A percentile compares a stretch with the other conserved stretches of the same genome.
Conservation (phyloP, 2,329 filamentous ascomycete species). For the Aaosphaeria pasadenensis region DNA sequence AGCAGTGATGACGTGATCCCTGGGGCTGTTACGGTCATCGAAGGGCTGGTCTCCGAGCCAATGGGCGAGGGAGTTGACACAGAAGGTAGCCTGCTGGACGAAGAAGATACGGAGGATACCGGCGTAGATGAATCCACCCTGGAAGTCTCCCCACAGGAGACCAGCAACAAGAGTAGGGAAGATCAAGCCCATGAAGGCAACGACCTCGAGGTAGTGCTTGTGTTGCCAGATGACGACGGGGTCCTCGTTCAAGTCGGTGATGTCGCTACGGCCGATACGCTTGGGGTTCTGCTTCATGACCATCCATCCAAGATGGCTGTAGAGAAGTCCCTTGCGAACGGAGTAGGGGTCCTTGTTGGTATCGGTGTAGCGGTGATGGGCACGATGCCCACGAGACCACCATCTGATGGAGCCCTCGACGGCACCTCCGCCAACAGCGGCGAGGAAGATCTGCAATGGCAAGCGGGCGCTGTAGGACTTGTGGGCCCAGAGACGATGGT, state of each 20-base stretch:
- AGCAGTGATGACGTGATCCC: conserved; percentile 43
- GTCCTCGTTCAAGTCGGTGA: conserved; percentile 51
- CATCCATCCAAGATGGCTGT: conserved; percentile 54
- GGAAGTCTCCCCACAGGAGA: conserved; percentile 49
- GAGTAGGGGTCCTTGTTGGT: conserved; percentile 54
- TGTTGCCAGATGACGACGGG: conserved; percentile 51
- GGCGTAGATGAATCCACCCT: conserved; percentile 50
- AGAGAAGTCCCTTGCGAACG: conserved; percentile 50
- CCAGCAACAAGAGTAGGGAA: conserved; percentile 49
- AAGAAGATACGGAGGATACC: conserved; percentile 53
- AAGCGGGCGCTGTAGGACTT: conserved; percentile 45
- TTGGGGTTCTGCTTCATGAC: conserved; percentile 55
- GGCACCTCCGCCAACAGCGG: conserved; percentile 47
- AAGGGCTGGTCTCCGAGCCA: conserved; percentile 50
- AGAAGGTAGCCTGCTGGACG: conserved; percentile 54
- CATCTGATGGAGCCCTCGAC: conserved; percentile 51
- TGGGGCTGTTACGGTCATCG: conserved; percentile 43
- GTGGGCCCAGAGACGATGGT: conserved; percentile 73
- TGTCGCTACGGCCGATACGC: conserved; percentile 51
- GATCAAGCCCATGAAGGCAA: conserved; percentile 47
- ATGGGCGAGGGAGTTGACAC: conserved; percentile 54
- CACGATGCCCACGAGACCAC: conserved; percentile 51
- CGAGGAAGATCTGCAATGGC: conserved; percentile 49
- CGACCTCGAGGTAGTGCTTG: conserved; percentile 48
- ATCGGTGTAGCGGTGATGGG: conserved; percentile 53